Base-by-base conservation (phyloP, 345 rosid species). In the Mercurialis annua region DNA sequence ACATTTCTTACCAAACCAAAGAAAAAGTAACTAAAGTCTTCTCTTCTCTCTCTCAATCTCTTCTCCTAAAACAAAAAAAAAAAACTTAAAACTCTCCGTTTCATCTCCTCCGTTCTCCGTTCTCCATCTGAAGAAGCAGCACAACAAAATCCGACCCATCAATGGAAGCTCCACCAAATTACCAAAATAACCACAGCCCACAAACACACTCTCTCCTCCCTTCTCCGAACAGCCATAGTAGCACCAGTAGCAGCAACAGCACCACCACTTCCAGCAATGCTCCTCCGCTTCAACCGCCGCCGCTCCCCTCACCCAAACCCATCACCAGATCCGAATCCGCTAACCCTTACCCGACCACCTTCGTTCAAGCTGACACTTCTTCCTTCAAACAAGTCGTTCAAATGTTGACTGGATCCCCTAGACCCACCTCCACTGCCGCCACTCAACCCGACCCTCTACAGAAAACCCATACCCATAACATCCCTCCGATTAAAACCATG, bases 331-430 rank as follows among this genome's bases (percentile, higher is more conserved):
- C 97, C 82, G 99, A 94, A 51, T 72, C 92, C 31, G 77, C 82
- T 0, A 87, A 80, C 79, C 97, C 98, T 0, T 94, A 84, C 82
- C 99, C 99, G 47, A 94, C 97, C 21, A 94, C 99, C 49, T 94
- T 94, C 76, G 99, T 94, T 55, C 97, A 94, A 76, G 99, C 99
- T 0, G 98, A 94, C 51, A 82, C 93, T 31, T 79, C 96, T 58
- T 86, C 98, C 24, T 94, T 94, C 86, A 94, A 94, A 54, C 98
- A 91, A 76, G 99, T 94, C 33, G 99, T 94, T 65, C 99, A 94
- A 75, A 86, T 94, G 98, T 82, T 94, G 23, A 94, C 99, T 57
- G 99, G 99, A 75, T 89, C 98, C 62, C 78, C 66, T 17, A 71
- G 63, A 62, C 74, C 81, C 64, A 42, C 77, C 48, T 38, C 77